Conservation (phyloP, 2,329 filamentous ascomycete species). For the Neofusicoccum sp. region DNA sequence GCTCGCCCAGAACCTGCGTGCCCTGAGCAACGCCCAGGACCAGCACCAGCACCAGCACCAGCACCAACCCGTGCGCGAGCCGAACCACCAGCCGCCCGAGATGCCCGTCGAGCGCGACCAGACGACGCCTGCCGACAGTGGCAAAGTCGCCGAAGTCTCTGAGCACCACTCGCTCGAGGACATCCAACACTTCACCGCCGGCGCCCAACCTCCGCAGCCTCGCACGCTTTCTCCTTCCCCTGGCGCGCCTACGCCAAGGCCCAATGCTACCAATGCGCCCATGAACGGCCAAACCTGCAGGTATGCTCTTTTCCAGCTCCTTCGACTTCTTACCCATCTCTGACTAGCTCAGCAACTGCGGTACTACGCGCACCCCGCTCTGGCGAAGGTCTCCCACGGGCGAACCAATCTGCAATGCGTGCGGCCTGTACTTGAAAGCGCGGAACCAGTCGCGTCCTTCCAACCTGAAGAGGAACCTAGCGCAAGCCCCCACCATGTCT, state of each 20-base stretch:
- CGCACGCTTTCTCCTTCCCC: slow-evolving; percentile 15
- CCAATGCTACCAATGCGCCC: slow-evolving; percentile 32
- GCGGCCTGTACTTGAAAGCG: slow-evolving; percentile 90
- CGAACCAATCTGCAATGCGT: slow-evolving; percentile 96
- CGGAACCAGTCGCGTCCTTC: slow-evolving; percentile 88
- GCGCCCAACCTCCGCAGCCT: slow-evolving; percentile 19
- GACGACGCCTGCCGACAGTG: neutral
- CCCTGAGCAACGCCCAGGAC: slow-evolving; percentile 45
- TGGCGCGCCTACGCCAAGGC: slow-evolving; percentile 14
- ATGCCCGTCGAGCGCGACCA: neutral
- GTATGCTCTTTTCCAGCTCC: slow-evolving; percentile 44
- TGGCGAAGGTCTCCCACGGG: slow-evolving; percentile 93
- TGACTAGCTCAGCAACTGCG: slow-evolving; percentile 71
- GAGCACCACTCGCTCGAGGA: slow-evolving; percentile 42
- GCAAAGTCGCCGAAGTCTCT: slow-evolving; percentile 31
- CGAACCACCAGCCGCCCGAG: slow-evolving; percentile 20
- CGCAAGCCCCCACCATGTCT: slow-evolving; percentile 36
- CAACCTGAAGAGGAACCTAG: slow-evolving; percentile 73
- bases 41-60: slow-evolving; percentile 20
- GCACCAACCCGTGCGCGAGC: slow-evolving; percentile 22
- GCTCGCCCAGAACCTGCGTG: slow-evolving; percentile 46
- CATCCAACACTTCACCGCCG: slow-evolving; percentile 29
- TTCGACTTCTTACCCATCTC: neutral
- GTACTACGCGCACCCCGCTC: slow-evolving; percentile 86
- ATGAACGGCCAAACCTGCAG: slow-evolving; percentile 69